Conservation (phyloP, 1,284 basidiomycete species). For the Puccinia coronata region DNA sequence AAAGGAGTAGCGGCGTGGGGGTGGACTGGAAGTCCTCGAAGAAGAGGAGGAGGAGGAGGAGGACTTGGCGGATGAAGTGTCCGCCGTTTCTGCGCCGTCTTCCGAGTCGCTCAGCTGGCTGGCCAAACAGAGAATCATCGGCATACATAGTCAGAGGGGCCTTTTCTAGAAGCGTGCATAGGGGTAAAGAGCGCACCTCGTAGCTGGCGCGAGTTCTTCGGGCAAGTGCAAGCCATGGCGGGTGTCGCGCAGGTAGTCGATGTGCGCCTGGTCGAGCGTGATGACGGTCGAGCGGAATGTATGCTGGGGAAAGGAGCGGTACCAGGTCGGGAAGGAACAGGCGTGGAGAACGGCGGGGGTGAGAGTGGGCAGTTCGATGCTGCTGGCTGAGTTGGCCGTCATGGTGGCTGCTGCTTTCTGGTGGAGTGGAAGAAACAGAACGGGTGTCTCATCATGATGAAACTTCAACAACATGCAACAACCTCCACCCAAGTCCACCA, state of each 20-base stretch:
- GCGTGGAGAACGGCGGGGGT: constrained; percentile 66
- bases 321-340: constrained; percentile 87
- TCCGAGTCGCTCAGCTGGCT: constrained; percentile 64
- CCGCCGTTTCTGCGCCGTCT: constrained; percentile 66
- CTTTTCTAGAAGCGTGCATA: constrained; percentile 63
- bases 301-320: constrained; percentile 69
- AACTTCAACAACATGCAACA: too few species aligned
- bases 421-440: too few species aligned
- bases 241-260: constrained; percentile 67
- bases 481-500: too few species aligned
- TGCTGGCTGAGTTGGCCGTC: neutral
- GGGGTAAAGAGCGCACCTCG: constrained; percentile 47
- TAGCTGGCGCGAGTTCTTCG: constrained; percentile 66
- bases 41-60: too few species aligned
- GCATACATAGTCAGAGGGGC: neutral
- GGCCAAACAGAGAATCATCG: constrained; percentile 53
- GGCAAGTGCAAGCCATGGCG: constrained; percentile 79
- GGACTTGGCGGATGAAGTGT: constrained; percentile 60
- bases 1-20: constrained; percentile 65
- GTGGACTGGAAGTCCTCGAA: constrained; percentile 49
- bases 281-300: constrained; percentile 79
- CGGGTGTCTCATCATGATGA: too few species aligned
- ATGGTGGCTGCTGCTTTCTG: too few species aligned
- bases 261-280: constrained; percentile 69
- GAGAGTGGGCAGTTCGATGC: constrained; percentile 63